These are phyloP conservation scores for Mollisia scopiformis DNA, from an alignment of 2,329 filamentous ascomycete species.

Conservation along the genomic window DNA sequence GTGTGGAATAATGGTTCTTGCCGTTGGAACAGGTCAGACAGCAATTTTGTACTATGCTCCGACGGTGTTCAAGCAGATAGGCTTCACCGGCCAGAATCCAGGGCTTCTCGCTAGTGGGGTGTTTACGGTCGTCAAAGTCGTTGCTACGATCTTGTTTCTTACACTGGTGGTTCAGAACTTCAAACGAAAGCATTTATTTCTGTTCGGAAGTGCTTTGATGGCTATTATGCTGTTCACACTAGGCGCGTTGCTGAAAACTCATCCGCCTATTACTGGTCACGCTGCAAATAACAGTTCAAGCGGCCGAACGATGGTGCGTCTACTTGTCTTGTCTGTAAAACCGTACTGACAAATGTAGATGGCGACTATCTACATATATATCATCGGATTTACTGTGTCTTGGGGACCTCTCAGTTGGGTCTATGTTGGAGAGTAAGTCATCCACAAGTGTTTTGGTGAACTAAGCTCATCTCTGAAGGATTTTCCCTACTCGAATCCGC, in stretches of 20 bases:
- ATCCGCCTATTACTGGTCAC: constrained; percentile 58
- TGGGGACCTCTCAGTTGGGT: constrained; percentile 56
- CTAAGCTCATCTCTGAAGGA: neutral
- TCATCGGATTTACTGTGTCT: constrained; percentile 47
- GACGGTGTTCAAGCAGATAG: constrained; percentile 16
- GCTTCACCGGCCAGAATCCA: constrained; percentile 13
- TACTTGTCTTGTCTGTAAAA: neutral
- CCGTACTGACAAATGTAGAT: constrained; percentile 11
- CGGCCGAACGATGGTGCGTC: constrained; percentile 57
- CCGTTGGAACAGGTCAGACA: constrained; percentile 32
- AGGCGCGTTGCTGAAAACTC: constrained; percentile 46
- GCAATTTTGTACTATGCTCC: constrained; percentile 25
- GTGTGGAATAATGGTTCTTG: constrained; percentile 33
- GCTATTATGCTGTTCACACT: constrained; percentile 54
- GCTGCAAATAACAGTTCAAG: constrained; percentile 37
- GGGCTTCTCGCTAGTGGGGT: constrained; percentile 17
- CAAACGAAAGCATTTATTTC: constrained; percentile 48
- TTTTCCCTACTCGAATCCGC: constrained; percentile 44
- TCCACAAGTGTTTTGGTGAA: neutral
- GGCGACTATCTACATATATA: constrained; percentile 24
- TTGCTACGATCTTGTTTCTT: constrained; percentile 11
- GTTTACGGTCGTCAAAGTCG: constrained; percentile 15
- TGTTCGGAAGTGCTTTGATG: constrained; percentile 51
- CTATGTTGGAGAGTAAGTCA: constrained; percentile 39
- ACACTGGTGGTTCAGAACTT: constrained; percentile 44